These are phyloP conservation scores for Neoboletus brunneissimus DNA, from an alignment of 768 basidiomycete species.

Conservation along the genomic window DNA sequence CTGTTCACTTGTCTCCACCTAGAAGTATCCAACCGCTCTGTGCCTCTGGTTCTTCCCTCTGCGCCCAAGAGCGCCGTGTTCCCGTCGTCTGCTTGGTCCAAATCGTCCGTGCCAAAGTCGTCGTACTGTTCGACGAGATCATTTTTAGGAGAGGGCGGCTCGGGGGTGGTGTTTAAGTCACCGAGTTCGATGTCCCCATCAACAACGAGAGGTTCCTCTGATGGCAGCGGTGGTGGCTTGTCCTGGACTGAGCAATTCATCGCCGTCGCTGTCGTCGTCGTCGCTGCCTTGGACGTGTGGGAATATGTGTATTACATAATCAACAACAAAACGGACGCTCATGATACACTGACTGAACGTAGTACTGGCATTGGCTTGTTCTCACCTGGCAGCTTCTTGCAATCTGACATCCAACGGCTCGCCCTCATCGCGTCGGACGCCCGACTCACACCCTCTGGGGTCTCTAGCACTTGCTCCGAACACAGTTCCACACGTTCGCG, in stretches of 20 bases:
- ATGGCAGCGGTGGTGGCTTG: neutral
- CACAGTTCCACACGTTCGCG: slow-evolving; percentile 6
- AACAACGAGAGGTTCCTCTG: neutral
- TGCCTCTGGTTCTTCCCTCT: slow-evolving; percentile 27
- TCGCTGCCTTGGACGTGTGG: slow-evolving; percentile 16
- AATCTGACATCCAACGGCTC: slow-evolving; percentile 18
- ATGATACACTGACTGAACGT: slow-evolving; percentile 29
- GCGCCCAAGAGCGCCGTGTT: slow-evolving; percentile 44
- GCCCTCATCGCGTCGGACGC: slow-evolving; percentile 16
- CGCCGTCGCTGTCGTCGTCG: neutral
- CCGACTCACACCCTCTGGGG: slow-evolving; percentile 9
- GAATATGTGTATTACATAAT: slow-evolving; percentile 28
- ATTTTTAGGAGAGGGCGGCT: slow-evolving; percentile 20
- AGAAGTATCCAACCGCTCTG: slow-evolving; percentile 21
- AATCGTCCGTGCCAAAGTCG: slow-evolving; percentile 24
- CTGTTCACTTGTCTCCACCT: slow-evolving; percentile 56
- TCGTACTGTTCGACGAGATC: slow-evolving; percentile 26
- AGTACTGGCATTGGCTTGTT: slow-evolving; percentile 21
- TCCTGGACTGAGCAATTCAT: slow-evolving; percentile 11
- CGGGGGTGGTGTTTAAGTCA: slow-evolving; percentile 26
- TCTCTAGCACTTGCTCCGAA: slow-evolving; percentile 9
- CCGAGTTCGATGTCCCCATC: slow-evolving; percentile 34
- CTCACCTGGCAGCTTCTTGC: slow-evolving; percentile 20
- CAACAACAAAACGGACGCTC: slow-evolving; percentile 30
- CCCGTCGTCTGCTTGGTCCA: slow-evolving; percentile 34